Percentiles rank a stretch among this genome's conserved stretches.
phyloP scores from a whole-genome alignment of 208 protist genomes.

The Trypanosoma theileri region DNA sequence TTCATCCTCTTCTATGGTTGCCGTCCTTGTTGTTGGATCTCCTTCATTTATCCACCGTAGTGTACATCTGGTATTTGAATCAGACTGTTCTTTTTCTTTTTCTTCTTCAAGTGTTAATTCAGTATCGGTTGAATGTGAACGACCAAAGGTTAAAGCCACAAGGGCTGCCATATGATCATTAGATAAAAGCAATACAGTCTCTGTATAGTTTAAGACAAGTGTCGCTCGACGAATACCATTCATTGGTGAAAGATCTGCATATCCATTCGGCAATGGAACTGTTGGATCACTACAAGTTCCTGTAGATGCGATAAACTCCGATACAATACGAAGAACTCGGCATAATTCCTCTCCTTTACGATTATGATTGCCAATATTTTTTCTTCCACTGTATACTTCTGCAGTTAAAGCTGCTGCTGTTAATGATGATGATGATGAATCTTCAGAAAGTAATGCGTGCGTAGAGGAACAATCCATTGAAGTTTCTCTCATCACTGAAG shows the following conservation, averaged over 20 bases:
- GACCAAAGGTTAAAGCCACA: slow-evolving; percentile 13
- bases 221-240: slow-evolving; percentile 8
- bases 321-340: slow-evolving; percentile 9
- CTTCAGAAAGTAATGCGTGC: neutral
- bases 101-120: neutral
- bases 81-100: neutral
- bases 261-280: slow-evolving; percentile 2
- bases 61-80: no score
- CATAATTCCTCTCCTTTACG: neutral
- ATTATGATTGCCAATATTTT: neutral
- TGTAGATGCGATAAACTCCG: slow-evolving; percentile 29
- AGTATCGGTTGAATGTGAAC: neutral
- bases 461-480: neutral
- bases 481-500: neutral
- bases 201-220: slow-evolving; percentile 17
- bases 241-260: slow-evolving; percentile 5
- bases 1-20: neutral
- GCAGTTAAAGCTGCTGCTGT: neutral
- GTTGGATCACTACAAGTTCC: slow-evolving; percentile 9
- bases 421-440: neutral
- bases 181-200: slow-evolving; percentile 9
- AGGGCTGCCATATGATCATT: slow-evolving; percentile 9
- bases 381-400: no score
- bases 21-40: neutral
- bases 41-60: no score